These are phyloP conservation scores for Stagonosporopsis rhizophila DNA, from an alignment of 2,329 filamentous ascomycete species.

Conservation along the genomic window DNA sequence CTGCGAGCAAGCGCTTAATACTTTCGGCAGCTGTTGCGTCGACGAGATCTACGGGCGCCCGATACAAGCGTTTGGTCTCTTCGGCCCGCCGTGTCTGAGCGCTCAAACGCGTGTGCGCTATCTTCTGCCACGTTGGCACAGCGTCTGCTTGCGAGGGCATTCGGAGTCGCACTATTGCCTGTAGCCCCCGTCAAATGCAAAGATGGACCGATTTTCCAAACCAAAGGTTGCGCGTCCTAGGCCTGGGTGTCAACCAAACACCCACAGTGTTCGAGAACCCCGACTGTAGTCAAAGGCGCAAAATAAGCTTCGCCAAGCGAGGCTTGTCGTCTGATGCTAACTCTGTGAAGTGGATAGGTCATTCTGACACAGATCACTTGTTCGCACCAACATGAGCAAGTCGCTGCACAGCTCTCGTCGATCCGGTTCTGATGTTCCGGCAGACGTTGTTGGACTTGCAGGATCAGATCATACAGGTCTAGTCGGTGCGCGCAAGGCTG, in stretches of 20 bases:
- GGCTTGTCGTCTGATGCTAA: constrained; percentile 28
- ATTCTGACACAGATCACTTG: constrained; percentile 19
- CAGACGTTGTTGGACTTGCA: not conserved
- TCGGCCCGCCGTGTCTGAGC: not conserved
- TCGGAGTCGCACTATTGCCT: not conserved
- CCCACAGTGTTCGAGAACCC: constrained; percentile 7
- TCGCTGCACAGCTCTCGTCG: not conserved
- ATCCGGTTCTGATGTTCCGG: constrained; percentile 3
- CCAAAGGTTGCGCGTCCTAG: constrained; percentile 9
- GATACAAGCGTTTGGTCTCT: constrained; percentile 3
- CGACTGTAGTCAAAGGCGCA: constrained; percentile 1
- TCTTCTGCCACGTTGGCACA: constrained; percentile 5
- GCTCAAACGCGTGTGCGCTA: constrained; percentile 6
- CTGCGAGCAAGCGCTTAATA: not conserved
- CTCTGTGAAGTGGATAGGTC: constrained; percentile 7
- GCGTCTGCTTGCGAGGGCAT: not conserved
- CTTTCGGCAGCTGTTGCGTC: not conserved
- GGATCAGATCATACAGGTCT: not conserved
- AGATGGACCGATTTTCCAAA: constrained; percentile 10
- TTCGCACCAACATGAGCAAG: constrained; percentile 6
- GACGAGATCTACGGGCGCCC: not conserved
- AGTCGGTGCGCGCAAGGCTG: not conserved
- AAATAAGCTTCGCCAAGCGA: constrained; percentile 43
- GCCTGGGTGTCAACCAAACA: constrained; percentile 2
- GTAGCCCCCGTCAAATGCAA: constrained; percentile 7